Evolutionary conservation across 2,329 filamentous ascomycete species (phyloP), one percentile per base, ranked within the genome.

Genomic region (Colletotrichum lini): DNA sequence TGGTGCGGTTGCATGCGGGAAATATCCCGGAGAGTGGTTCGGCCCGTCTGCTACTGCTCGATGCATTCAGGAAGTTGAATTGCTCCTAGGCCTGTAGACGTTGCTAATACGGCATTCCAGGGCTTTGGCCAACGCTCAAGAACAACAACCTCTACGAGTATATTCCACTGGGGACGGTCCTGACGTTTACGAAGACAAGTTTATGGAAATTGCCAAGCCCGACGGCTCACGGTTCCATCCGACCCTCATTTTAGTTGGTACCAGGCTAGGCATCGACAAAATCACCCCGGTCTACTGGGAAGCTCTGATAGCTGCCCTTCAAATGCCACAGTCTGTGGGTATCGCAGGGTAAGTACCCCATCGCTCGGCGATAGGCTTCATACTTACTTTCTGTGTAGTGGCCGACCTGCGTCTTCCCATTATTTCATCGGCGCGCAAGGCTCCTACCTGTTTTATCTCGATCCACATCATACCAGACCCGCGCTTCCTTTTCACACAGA

Each of bases 21-120:
- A 98, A 82, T 94, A 97, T 78, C 96, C 96, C 0, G 96, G 96
- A 47, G 94, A 98, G 82, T 99, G 96, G 96, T 99, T 99, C 82
- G 96, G 96, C 0, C 96, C 96, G n/a, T 98, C 95, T 21, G 96
- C 96, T 8, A 97, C 96, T 12, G 95, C 96, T 57, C 91, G 92
- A 67, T 98, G 96, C 80, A 98, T 99, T 75, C 92, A 96, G 95
- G 97, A 84, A 80, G 93, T 82, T 56, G 35, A 56, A 26, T 13
- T 65, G n/a, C 7, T 59, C 15, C n/a, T 16, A 23, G 18, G 18
- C 9, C 35, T 47, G 9, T 35, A 52, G 13, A 18, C 18, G 15
- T 53, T 73, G 70, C 67, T 60, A 21, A 53, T 54, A 30, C 38
- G 35, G 47, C 72, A 62, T 67, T 7, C 18, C 16, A 97, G 94